phyloP scores from a whole-genome alignment of 2,329 filamentous ascomycete species.

The Xylaria sp. region DNA sequence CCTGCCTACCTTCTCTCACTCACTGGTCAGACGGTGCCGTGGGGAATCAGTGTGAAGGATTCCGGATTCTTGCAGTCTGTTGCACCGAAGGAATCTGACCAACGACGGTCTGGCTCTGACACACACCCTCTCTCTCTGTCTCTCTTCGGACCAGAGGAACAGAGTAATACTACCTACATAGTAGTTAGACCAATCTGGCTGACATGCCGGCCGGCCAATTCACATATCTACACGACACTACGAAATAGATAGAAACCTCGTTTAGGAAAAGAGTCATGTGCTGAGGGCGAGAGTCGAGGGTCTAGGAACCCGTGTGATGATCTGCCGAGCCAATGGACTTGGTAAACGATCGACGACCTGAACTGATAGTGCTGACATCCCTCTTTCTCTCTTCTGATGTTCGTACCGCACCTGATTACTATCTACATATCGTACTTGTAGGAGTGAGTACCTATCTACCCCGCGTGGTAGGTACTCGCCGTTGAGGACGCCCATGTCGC shows the following conservation, averaged over 20 bases:
- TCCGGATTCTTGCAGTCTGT: slow-evolving; percentile 2
- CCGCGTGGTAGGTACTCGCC: slow-evolving; percentile 1
- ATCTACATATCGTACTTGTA: neutral
- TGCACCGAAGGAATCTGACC: slow-evolving; percentile 17
- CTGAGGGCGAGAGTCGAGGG: neutral
- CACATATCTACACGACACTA: neutral
- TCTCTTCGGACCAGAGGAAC: neutral
- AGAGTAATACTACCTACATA: no score
- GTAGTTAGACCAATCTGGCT: neutral
- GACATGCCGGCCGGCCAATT: slow-evolving; percentile 1
- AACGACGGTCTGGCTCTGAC: neutral
- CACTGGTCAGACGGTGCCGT: slow-evolving; percentile 16
- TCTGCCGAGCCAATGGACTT: neutral
- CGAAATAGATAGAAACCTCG: no score
- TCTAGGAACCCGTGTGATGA: neutral
- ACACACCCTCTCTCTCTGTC: neutral
- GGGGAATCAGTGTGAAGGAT: slow-evolving; percentile 8
- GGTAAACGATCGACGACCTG: neutral
- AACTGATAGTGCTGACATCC: neutral
- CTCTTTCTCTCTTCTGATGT: neutral
- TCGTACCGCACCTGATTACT: neutral
- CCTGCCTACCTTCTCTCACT: no score
- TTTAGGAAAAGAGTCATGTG: neutral
- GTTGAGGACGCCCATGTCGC: neutral
- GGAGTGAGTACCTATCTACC: neutral